A percentile compares a stretch with the other conserved stretches of the same genome.
phyloP scores from a whole-genome alignment of 2,329 filamentous ascomycete species.

The Aotearoamyces nothofagi region DNA sequence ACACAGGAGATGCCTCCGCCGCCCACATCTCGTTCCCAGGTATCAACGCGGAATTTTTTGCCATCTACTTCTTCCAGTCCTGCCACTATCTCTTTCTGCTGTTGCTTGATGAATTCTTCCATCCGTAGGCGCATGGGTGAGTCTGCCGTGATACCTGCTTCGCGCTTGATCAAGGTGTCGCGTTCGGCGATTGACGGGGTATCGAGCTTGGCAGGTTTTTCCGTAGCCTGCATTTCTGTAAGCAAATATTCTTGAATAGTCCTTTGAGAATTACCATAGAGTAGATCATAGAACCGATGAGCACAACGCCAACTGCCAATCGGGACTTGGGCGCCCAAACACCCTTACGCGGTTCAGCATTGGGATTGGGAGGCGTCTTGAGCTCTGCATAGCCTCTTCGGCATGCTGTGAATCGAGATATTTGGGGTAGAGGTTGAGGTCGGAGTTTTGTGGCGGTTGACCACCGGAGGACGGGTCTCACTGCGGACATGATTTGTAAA shows the following conservation, averaged over 20 bases:
- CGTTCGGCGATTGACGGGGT: conserved; percentile 65
- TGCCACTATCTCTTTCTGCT: conserved; percentile 76
- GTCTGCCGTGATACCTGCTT: conserved; percentile 55
- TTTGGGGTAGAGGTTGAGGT: no score
- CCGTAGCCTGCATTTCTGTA: conserved; percentile 13
- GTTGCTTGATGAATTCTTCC: conserved; percentile 89
- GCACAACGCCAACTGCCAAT: conserved; percentile 30
- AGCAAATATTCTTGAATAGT: background rate
- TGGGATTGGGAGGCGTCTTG: conserved; percentile 2
- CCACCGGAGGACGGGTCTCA: no score
- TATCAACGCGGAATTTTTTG: conserved; percentile 65
- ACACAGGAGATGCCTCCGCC: conserved; percentile 92
- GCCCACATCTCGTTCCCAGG: conserved; percentile 76
- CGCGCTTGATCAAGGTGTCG: conserved; percentile 67
- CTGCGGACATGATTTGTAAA: no score
- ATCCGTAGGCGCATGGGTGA: conserved; percentile 96
- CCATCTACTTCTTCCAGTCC: conserved; percentile 77
- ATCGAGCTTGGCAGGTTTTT: conserved; percentile 32
- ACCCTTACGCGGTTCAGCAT: conserved; percentile 4
- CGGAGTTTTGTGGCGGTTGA: no score
- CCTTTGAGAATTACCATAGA: conserved; percentile 28
- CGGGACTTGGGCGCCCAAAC: conserved; percentile 30
- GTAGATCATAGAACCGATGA: conserved; percentile 31
- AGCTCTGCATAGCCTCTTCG: conserved; percentile 10
- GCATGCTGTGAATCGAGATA: no score